Conservation (phyloP, 495 filamentous ascomycete species). For the Friedmanniomyces simplex region DNA sequence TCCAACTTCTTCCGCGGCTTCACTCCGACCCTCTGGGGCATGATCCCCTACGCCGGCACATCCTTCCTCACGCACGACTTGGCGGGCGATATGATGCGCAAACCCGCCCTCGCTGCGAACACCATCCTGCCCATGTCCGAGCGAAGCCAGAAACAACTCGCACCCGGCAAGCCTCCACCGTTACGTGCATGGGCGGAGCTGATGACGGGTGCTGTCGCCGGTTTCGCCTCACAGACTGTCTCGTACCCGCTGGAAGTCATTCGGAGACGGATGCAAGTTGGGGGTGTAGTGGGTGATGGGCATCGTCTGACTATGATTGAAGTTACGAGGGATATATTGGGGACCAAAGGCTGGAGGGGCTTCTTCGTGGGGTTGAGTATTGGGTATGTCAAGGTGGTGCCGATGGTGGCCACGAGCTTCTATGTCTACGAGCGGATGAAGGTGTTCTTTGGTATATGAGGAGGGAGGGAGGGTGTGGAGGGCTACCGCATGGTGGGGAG, state of each 20-base stretch:
- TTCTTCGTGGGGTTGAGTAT: slow-evolving; percentile 92
- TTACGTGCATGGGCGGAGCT: slow-evolving; percentile 75
- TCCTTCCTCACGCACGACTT: slow-evolving; percentile 97
- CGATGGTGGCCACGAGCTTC: slow-evolving; percentile 74
- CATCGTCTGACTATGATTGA: slow-evolving; percentile 66
- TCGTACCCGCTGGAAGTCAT: slow-evolving; percentile 92
- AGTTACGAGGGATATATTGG: slow-evolving; percentile 60
- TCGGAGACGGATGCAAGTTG: slow-evolving; percentile 87
- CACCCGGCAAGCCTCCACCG: slow-evolving; percentile 50
- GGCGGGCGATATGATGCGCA: slow-evolving; percentile 67
- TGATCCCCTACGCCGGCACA: slow-evolving; percentile 92
- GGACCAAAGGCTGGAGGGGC: slow-evolving; percentile 65
- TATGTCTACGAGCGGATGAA: slow-evolving; percentile 78
- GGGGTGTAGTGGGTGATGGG: slow-evolving; percentile 85
- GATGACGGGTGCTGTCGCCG: slow-evolving; percentile 70
- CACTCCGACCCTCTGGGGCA: slow-evolving; percentile 75
- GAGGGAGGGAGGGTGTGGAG: too few species aligned
- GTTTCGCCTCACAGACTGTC: slow-evolving; percentile 77
- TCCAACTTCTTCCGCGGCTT: slow-evolving; percentile 95
- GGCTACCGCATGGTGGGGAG: not conserved
- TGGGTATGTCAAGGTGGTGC: slow-evolving; percentile 88
- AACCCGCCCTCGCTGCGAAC: slow-evolving; percentile 50
- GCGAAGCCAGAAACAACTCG: slow-evolving; percentile 28
- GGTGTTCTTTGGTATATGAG: slow-evolving; percentile 56
- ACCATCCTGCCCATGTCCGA: slow-evolving; percentile 48